Base-by-base conservation (phyloP, 768 basidiomycete species). In the Suillus brevipes region DNA sequence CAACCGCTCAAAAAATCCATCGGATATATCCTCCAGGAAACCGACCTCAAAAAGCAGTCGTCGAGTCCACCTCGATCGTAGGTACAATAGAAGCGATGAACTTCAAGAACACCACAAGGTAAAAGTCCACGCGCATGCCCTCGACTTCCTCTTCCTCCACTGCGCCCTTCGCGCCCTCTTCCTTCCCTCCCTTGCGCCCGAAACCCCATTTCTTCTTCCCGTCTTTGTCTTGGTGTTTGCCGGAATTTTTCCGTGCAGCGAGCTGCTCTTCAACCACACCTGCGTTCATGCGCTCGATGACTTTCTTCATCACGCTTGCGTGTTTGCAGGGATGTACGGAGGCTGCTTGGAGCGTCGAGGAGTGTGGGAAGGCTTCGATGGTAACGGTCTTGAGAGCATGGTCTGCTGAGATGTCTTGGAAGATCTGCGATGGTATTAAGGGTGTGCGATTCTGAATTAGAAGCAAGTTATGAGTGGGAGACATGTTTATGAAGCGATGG, bases 291-390 rank as follows among this genome's bases (percentile, higher is more conserved):
- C 97, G 87, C 77, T 99, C 97, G 74, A 99, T 98, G 66, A 99
- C 94, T 77, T 98, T 99, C 86, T 97, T 98, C 97, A 99, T 99
- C 64, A 99, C 97, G 76, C 90, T 94, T 1, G 95, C 92, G 77
- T 99, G 97, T 74, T 97, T 98, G 86, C 97, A 99, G 2, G 97
- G 97, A 76, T 99, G 97, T 13, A 99, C 97, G 0, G 92, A 95
- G 0, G 96, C 97, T 1, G 90, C 89, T 74, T 94, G 90, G 55
- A 96, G 84, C 13, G 89, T 87, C 1, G 86, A 80, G 0, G 91
- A 92, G 78, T 98, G 95, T n/a, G 96, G 95, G 86, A 99, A 99
- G 0, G 90, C 87, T 76, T 99, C 97, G 78, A 98, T 97, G 1
- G 97, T 99, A 61, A 99, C 96, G 0, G 97, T 99, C 82, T 99